Evolutionary conservation across 2,329 filamentous ascomycete species (phyloP).

Genomic region (Alternaria infectoria): DNA sequence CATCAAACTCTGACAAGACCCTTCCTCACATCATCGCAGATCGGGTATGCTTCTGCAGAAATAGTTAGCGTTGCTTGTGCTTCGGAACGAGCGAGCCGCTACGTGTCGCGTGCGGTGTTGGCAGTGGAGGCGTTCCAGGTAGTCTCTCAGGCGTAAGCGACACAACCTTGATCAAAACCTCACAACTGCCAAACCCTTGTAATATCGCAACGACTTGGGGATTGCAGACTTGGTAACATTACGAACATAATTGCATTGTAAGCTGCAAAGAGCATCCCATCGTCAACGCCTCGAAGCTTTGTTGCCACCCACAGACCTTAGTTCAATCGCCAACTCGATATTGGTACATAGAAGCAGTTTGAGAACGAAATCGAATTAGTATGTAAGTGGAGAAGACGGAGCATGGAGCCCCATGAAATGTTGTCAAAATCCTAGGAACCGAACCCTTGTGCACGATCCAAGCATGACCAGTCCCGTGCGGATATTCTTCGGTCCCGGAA

Average conservation of each 20-base stretch:
- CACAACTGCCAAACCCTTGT: not conserved
- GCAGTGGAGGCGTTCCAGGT: not conserved
- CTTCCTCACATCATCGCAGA: constrained; percentile 6
- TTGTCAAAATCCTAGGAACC: not conserved
- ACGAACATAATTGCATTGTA: not conserved
- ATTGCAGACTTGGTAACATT: not conserved
- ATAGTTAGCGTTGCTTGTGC: constrained; percentile 10
- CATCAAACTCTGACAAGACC: constrained; percentile 3
- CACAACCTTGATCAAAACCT: not conserved
- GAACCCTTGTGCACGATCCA: not conserved
- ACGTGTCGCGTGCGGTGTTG: constrained; percentile 9
- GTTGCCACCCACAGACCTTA: not conserved
- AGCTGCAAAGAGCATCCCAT: not conserved
- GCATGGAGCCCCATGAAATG: not conserved
- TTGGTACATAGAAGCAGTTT: not conserved
- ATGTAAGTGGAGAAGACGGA: not conserved
- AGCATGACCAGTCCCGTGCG: not conserved
- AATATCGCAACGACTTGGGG: not conserved
- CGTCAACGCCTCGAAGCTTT: not conserved
- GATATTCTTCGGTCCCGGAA: not conserved
- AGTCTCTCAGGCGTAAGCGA: not conserved
- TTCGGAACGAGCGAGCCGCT: constrained; percentile 9
- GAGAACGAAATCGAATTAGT: not conserved
- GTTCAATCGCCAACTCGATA: not conserved
- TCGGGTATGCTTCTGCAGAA: constrained; percentile 11